Percentiles rank a stretch among this genome's conserved stretches.
Conservation (phyloP, 1,284 basidiomycete species). For the Ustanciosporium gigantosporum region DNA sequence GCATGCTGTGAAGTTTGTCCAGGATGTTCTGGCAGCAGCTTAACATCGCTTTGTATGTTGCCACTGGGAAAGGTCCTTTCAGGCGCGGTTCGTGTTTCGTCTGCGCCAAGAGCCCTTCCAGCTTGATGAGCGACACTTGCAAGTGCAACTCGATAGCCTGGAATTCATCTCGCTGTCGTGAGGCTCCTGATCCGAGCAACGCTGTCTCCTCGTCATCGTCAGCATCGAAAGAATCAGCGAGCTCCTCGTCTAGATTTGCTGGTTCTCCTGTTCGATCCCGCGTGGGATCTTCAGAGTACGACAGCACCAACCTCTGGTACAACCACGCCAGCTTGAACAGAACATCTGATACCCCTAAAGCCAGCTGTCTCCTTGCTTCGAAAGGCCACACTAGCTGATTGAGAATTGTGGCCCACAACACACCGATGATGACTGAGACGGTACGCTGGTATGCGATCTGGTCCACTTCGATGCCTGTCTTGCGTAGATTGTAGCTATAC, state of each 20-base stretch:
- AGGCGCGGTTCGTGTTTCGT: constrained; percentile 89
- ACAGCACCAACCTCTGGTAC: constrained; percentile 51
- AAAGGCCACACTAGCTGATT: constrained; percentile 93
- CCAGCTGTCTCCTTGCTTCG: constrained; percentile 84
- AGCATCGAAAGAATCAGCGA: too few species aligned
- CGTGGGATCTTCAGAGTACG: constrained; percentile 41
- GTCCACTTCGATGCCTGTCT: constrained; percentile 71
- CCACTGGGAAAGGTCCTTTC: constrained; percentile 67
- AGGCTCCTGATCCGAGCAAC: constrained; percentile 18
- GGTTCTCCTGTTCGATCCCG: background rate
- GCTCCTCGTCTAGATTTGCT: background rate
- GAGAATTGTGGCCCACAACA: constrained; percentile 84
- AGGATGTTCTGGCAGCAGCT: constrained; percentile 81
- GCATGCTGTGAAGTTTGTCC: constrained; percentile 80
- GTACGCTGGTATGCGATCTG: constrained; percentile 77
- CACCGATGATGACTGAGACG: constrained; percentile 80
- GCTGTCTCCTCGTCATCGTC: constrained; percentile 38
- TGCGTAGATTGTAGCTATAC: constrained; percentile 74
- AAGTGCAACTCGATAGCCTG: constrained; percentile 82
- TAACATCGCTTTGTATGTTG: constrained; percentile 80
- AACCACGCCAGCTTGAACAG: constrained; percentile 55
- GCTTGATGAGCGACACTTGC: constrained; percentile 81
- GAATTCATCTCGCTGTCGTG: constrained; percentile 39
- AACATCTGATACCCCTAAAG: constrained; percentile 76
- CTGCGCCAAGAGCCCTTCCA: constrained; percentile 71